phyloP scores from a whole-genome alignment of 345 rosid species.

The Combretum micranthum region DNA sequence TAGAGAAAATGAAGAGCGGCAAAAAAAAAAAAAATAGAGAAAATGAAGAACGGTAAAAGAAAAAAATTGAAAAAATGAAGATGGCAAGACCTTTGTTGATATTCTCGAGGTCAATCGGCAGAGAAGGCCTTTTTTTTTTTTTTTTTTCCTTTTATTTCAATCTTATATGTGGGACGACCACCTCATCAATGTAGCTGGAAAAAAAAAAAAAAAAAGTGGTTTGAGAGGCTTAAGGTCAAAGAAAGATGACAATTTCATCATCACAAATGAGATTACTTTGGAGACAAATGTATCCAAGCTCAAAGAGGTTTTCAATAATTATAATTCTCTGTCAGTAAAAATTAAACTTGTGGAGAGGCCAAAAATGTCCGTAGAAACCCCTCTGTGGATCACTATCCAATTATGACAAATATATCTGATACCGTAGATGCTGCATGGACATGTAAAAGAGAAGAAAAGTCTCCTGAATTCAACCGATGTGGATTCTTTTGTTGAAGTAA shows the following conservation, averaged over 20 bases:
- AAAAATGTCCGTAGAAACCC: conserved; percentile 42
- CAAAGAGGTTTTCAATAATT: conserved; percentile 12
- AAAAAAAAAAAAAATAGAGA: too few species aligned
- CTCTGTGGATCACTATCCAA: conserved; percentile 70
- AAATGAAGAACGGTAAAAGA: too few species aligned
- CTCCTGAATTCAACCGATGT: conserved; percentile 46
- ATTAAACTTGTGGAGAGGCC: conserved; percentile 24
- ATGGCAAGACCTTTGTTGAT: conserved; percentile 56
- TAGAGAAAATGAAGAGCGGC: too few species aligned
- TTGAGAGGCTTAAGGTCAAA: conserved; percentile 26
- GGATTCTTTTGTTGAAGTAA: conserved; percentile 29
- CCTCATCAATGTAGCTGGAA: conserved; percentile 48
- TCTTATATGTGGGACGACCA: conserved; percentile 89
- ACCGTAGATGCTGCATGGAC: conserved; percentile 96
- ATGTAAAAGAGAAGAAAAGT: conserved; percentile 46
- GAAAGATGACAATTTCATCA: conserved; percentile 33
- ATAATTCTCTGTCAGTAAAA: conserved; percentile 28
- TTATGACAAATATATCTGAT: conserved; percentile 53
- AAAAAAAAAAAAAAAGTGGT: conserved; percentile 27
- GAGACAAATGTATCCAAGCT: conserved; percentile 26
- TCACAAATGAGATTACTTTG: conserved; percentile 28
- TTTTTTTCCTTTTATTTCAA: conserved; percentile 71
- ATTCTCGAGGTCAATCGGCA: conserved; percentile 76
- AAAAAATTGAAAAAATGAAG: too few species aligned
- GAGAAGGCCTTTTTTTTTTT: too few species aligned